Evolutionary conservation across 2,329 filamentous ascomycete genomes (phyloP).

Genomic region (Fonsecaea nubica): DNA sequence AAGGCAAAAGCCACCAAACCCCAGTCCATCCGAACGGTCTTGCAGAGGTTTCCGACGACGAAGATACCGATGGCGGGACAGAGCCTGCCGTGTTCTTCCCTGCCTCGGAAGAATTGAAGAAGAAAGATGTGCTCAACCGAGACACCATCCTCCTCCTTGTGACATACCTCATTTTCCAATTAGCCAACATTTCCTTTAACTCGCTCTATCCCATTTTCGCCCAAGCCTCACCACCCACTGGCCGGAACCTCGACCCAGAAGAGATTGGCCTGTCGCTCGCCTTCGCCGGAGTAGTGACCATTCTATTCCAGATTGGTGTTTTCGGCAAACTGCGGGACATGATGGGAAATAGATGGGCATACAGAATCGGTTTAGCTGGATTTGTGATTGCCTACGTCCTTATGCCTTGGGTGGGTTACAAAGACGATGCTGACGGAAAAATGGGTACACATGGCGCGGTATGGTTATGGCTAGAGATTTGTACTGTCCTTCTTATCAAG

Average conservation of each 20-base stretch:
- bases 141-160: constrained; percentile 81
- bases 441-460: constrained; percentile 62
- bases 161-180: constrained; percentile 91
- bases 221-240: constrained; percentile 74
- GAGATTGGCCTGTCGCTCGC: constrained; percentile 87
- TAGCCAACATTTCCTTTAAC: constrained; percentile 94
- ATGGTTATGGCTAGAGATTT: constrained; percentile 83
- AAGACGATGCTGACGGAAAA: constrained; percentile 61
- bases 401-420: constrained; percentile 89
- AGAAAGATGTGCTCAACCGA: constrained; percentile 71
- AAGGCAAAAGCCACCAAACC: constrained; percentile 24
- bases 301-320: constrained; percentile 84
- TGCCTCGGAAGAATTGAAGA: constrained; percentile 57
- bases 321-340: constrained; percentile 80
- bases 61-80: constrained; percentile 49
- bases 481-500: constrained; percentile 79
- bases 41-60: constrained; percentile 33
- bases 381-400: constrained; percentile 82
- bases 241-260: constrained; percentile 74
- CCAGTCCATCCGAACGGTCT: constrained; percentile 17
- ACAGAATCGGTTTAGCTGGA: constrained; percentile 76
- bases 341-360: constrained; percentile 85
- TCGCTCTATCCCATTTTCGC: constrained; percentile 94
- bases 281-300: constrained; percentile 82
- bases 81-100: constrained; percentile 47